Evolutionary conservation across 768 basidiomycete species (phyloP).

Genomic region (Chalciporus sphaerocephalus): DNA sequence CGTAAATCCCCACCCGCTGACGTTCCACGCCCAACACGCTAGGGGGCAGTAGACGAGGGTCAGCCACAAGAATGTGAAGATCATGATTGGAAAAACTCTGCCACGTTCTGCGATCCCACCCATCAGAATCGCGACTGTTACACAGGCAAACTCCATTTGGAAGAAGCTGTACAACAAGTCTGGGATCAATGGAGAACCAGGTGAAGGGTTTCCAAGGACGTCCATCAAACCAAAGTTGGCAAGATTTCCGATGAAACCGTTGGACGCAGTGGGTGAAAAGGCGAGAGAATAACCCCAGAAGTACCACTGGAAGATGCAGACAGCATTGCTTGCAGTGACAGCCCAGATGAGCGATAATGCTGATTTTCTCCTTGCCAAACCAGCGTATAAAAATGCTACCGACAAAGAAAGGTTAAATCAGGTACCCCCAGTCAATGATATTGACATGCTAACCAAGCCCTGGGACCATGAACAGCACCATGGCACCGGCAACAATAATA

Average conservation of each 20-base stretch:
- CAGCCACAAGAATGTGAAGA: conserved; percentile 80
- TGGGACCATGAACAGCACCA: conserved; percentile 77
- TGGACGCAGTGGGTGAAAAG: conserved; percentile 72
- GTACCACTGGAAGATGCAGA: conserved; percentile 80
- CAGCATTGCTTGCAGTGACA: conserved; percentile 65
- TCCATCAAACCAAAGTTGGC: conserved; percentile 70
- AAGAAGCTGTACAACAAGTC: conserved; percentile 81
- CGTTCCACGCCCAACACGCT: conserved; percentile 81
- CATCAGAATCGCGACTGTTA: conserved; percentile 73
- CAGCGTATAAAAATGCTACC: conserved; percentile 69
- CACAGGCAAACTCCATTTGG: conserved; percentile 83
- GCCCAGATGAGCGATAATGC: conserved; percentile 73
- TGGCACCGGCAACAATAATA: conserved; percentile 61
- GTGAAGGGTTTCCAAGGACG: conserved; percentile 68
- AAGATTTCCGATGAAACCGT: conserved; percentile 78
- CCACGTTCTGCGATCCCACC: conserved; percentile 86
- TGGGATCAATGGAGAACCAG: conserved; percentile 78
- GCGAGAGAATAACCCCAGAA: conserved; percentile 82
- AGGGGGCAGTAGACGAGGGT: conserved; percentile 87
- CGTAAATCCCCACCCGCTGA: conserved; percentile 78
- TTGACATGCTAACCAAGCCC: conserved; percentile 49
- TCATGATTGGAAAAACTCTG: conserved; percentile 74
- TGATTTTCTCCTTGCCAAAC: conserved; percentile 65
- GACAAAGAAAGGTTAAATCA: not conserved
- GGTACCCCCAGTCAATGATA: not conserved